Percentiles rank a stretch among this genome's conserved stretches.
Conservation (phyloP, 768 basidiomycete species). For the Pulveroboletus ravenelii region DNA sequence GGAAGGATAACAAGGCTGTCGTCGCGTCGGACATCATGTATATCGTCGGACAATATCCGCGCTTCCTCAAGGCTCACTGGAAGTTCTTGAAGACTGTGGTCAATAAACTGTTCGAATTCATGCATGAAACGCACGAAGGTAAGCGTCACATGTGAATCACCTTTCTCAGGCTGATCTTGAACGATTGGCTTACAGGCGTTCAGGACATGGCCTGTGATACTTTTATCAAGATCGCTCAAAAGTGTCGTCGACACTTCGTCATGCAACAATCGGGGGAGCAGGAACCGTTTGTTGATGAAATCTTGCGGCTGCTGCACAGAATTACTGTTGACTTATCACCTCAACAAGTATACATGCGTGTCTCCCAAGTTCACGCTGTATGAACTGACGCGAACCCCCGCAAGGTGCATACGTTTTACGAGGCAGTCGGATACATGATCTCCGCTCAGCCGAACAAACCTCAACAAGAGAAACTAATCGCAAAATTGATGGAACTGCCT, state of each 20-base stretch:
- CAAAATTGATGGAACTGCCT: conserved; percentile 94
- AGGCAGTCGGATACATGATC: conserved; percentile 99
- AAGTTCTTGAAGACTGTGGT: conserved; percentile 99
- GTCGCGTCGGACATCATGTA: conserved; percentile 97
- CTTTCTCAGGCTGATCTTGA: conserved; percentile 4
- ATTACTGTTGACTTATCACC: conserved; percentile 94
- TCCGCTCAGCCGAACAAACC: conserved; percentile 98
- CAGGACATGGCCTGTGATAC: conserved; percentile 99
- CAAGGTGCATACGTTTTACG: conserved; percentile 94
- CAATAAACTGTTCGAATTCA: conserved; percentile 99
- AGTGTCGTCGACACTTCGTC: conserved; percentile 95
- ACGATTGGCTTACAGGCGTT: conserved; percentile 55
- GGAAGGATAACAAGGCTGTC: conserved; percentile 99
- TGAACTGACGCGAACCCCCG: conserved; percentile 8
- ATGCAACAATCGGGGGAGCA: conserved; percentile 97
- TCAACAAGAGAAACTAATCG: conserved; percentile 91
- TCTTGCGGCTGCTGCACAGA: conserved; percentile 82
- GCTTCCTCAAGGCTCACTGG: conserved; percentile 99
- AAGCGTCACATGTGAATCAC: background rate
- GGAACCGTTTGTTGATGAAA: conserved; percentile 98
- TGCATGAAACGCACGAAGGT: conserved; percentile 99
- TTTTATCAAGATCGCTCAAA: conserved; percentile 99
- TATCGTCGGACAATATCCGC: conserved; percentile 98
- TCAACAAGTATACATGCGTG: conserved; percentile 50
- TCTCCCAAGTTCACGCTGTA: background rate